These are phyloP conservation scores for Teratosphaeria gauchensis DNA, from an alignment of 2,329 filamentous ascomycete species.

Conservation along the genomic window DNA sequence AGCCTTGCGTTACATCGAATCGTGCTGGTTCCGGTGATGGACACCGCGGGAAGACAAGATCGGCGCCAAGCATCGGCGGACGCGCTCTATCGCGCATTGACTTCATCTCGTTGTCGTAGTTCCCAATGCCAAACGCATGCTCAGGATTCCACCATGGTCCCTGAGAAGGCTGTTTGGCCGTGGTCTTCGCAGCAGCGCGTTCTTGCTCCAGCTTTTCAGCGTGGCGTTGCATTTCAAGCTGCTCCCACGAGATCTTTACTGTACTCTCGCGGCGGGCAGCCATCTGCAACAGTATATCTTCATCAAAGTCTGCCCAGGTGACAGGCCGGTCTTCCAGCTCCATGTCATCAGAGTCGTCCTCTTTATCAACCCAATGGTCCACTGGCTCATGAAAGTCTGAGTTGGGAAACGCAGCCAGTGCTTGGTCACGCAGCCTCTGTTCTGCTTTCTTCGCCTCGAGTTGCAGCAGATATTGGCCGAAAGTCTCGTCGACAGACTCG, in stretches of 20 bases:
- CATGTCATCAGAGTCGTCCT: constrained; percentile 24
- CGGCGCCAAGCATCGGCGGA: constrained; percentile 80
- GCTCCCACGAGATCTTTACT: constrained; percentile 59
- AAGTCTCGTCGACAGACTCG: constrained; percentile 65
- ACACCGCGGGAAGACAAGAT: constrained; percentile 73
- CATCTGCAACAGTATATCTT: constrained; percentile 27
- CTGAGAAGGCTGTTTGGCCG: constrained; percentile 14
- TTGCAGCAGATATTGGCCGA: constrained; percentile 66
- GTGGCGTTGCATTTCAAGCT: constrained; percentile 72
- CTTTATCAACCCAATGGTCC: constrained; percentile 59
- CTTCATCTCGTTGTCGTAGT: constrained; percentile 36
- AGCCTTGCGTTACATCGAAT: constrained; percentile 64
- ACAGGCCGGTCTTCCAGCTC: constrained; percentile 29
- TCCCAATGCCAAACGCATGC: constrained; percentile 16
- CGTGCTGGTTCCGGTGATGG: constrained; percentile 74
- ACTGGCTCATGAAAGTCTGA: constrained; percentile 59
- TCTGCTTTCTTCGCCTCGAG: constrained; percentile 73
- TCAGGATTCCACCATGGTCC: constrained; percentile 33
- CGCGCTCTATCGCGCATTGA: constrained; percentile 50
- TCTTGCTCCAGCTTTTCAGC: constrained; percentile 54
- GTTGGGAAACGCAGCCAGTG: constrained; percentile 66
- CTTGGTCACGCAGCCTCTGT: constrained; percentile 67
- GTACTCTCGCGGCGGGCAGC: constrained; percentile 48
- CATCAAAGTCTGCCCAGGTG: constrained; percentile 28
- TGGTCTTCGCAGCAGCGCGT: constrained; percentile 32